A percentile compares a stretch with the other conserved stretches of the same genome.
Evolutionary conservation across 2,329 filamentous ascomycete species (phyloP).

Genomic region (Colletotrichum cereale): DNA sequence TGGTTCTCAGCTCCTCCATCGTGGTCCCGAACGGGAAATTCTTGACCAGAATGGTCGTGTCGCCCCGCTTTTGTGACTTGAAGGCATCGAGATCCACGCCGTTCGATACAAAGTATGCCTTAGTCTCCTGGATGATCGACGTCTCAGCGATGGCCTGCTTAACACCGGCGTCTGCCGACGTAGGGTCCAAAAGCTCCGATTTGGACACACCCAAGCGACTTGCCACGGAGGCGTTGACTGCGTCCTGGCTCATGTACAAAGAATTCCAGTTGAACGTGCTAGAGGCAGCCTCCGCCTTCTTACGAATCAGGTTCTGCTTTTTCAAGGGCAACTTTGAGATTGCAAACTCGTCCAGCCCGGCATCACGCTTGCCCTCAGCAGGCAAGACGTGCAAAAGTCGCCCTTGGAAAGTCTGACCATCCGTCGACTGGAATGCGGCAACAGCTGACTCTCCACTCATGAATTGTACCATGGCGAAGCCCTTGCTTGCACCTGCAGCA

Average conservation of each 20-base stretch:
- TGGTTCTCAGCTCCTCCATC: conserved; percentile 79
- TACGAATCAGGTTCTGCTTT: conserved; percentile 91
- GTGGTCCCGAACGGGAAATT: conserved; percentile 91
- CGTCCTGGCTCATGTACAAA: conserved; percentile 98
- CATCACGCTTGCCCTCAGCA: conserved; percentile 83
- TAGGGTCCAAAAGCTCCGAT: conserved; percentile 93
- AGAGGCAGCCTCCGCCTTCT: conserved; percentile 82
- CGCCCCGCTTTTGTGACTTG: conserved; percentile 85
- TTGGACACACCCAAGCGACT: conserved; percentile 90
- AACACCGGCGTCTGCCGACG: conserved; percentile 91
- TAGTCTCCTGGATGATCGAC: conserved; percentile 95
- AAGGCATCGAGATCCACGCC: conserved; percentile 95
- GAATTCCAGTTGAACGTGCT: conserved; percentile 95
- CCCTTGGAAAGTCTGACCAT: conserved; percentile 91
- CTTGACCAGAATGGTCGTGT: conserved; percentile 90
- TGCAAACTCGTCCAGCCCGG: conserved; percentile 86
- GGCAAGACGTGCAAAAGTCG: conserved; percentile 92
- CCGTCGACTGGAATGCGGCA: conserved; percentile 81
- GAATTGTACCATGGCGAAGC: conserved; percentile 90
- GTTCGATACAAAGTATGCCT: conserved; percentile 87
- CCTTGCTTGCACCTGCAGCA: conserved; percentile 81
- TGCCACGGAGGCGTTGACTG: conserved; percentile 91
- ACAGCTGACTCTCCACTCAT: conserved; percentile 78
- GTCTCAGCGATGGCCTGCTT: conserved; percentile 98
- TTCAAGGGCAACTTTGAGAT: conserved; percentile 93